Evolutionary conservation across 2,329 filamentous ascomycete species (phyloP).

Genomic region (Coniochaeta sp.): DNA sequence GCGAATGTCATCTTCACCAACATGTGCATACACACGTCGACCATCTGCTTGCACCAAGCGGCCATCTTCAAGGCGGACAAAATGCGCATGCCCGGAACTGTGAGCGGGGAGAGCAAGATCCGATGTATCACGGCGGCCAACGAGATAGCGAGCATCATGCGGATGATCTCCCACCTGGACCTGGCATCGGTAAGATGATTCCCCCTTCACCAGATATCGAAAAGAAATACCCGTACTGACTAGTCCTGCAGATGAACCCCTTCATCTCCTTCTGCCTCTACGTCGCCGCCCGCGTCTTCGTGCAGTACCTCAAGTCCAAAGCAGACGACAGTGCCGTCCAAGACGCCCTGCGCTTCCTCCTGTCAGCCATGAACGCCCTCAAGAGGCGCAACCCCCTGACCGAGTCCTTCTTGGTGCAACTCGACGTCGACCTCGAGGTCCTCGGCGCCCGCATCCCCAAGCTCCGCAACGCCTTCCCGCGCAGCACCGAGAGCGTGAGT

Average conservation of each 20-base stretch:
- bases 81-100: conserved; percentile 66
- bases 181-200: conserved; percentile 60
- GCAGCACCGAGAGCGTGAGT: conserved; percentile 45
- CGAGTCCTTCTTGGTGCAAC: conserved; percentile 87
- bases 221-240: neutral
- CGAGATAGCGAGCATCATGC: conserved; percentile 92
- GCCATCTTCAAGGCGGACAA: conserved; percentile 97
- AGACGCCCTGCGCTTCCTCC: conserved; percentile 81
- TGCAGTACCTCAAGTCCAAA: conserved; percentile 93
- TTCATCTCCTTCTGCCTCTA: conserved; percentile 95
- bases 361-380: conserved; percentile 83
- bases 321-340: conserved; percentile 73
- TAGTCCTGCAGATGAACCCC: conserved; percentile 68
- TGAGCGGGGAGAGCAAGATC: conserved; percentile 84
- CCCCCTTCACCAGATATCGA: neutral
- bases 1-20: conserved; percentile 90
- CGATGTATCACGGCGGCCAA: conserved; percentile 89
- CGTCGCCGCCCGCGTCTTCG: conserved; percentile 89
- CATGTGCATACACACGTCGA: conserved; percentile 94
- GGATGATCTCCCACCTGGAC: conserved; percentile 87
- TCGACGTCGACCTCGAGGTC: conserved; percentile 84
- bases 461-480: conserved; percentile 47
- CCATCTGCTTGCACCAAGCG: conserved; percentile 95
- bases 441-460: conserved; percentile 56
- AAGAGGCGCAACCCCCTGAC: conserved; percentile 85